phyloP scores from a whole-genome alignment of 306 rosid species.

The Medicago ruthenica region DNA sequence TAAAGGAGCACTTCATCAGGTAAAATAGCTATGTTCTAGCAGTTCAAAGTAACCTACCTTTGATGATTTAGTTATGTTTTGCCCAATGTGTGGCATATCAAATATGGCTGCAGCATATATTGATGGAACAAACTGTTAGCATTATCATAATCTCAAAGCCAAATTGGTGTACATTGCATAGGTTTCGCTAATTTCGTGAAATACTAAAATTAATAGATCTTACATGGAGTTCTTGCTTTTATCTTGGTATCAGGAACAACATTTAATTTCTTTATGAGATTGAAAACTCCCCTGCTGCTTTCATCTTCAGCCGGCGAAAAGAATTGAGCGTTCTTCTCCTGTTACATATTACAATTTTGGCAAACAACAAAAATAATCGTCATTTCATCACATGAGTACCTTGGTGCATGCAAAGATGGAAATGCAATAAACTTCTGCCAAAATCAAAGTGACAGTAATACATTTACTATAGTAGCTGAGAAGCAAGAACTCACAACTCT shows the following conservation, averaged over 20 bases:
- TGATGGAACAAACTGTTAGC: slow-evolving; percentile 38
- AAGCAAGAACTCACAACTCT: slow-evolving; percentile 70
- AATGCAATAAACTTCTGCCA: slow-evolving; percentile 28
- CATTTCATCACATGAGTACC: slow-evolving; percentile 5
- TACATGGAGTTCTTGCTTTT: slow-evolving; percentile 65
- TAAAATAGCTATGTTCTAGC: slow-evolving; percentile 24
- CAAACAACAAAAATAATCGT: background rate
- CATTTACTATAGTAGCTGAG: slow-evolving; percentile 33
- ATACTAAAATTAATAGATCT: slow-evolving; percentile 43
- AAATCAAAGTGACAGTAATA: slow-evolving; percentile 21
- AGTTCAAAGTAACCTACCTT: slow-evolving; percentile 62
- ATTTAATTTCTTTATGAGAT: slow-evolving; percentile 85
- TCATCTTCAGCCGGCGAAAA: slow-evolving; percentile 88
- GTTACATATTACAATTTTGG: slow-evolving; percentile 49
- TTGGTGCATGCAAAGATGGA: background rate
- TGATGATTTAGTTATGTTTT: slow-evolving; percentile 58
- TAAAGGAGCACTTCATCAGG: slow-evolving; percentile 3
- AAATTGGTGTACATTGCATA: slow-evolving; percentile 3
- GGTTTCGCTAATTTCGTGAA: slow-evolving; percentile 1
- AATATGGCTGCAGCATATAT: slow-evolving; percentile 58
- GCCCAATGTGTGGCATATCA: slow-evolving; percentile 57
- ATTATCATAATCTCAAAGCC: slow-evolving; percentile 14
- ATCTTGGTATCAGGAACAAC: slow-evolving; percentile 66
- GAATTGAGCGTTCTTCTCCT: slow-evolving; percentile 68
- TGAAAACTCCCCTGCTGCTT: slow-evolving; percentile 73